Evolutionary conservation across 345 rosid genomes (phyloP).

Genomic region (Carallia pectinifolia): DNA sequence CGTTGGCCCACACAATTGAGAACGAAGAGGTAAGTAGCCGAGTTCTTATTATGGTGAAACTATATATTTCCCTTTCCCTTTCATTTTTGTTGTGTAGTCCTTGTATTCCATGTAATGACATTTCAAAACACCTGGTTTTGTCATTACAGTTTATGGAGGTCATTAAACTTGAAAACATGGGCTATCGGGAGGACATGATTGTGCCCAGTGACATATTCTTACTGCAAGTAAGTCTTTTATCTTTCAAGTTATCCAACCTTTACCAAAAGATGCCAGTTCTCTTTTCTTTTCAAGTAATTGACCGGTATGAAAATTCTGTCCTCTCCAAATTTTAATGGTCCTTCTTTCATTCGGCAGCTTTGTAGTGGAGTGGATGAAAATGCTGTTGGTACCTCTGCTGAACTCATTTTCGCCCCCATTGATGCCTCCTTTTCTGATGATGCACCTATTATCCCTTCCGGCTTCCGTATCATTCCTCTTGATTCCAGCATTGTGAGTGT

Average conservation of each 20-base stretch:
- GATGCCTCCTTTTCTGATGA: slow-evolving; percentile 98
- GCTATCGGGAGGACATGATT: slow-evolving; percentile 81
- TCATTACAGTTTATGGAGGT: slow-evolving; percentile 80
- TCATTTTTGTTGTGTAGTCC: neutral
- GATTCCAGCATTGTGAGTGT: slow-evolving; percentile 76
- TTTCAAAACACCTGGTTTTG: neutral
- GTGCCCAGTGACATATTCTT: slow-evolving; percentile 88
- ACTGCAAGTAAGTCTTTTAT: slow-evolving; percentile 63
- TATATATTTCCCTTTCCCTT: neutral
- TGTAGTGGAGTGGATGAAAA: slow-evolving; percentile 90
- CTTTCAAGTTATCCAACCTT: neutral
- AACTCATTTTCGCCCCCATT: slow-evolving; percentile 96
- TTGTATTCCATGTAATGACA: neutral
- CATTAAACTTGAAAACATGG: slow-evolving; percentile 84
- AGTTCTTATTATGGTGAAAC: neutral
- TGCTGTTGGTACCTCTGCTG: slow-evolving; percentile 91
- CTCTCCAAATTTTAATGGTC: neutral
- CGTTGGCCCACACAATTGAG: slow-evolving; percentile 91
- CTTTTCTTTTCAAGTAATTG: neutral
- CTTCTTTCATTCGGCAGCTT: slow-evolving; percentile 12
- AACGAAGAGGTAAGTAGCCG: slow-evolving; percentile 77
- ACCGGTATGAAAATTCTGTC: neutral
- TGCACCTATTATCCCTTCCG: slow-evolving; percentile 96
- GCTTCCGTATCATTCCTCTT: slow-evolving; percentile 98
- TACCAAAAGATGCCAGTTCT: neutral